These are phyloP conservation scores for Suillus clintonianus DNA, from an alignment of 768 basidiomycete species.

Conservation along the genomic window DNA sequence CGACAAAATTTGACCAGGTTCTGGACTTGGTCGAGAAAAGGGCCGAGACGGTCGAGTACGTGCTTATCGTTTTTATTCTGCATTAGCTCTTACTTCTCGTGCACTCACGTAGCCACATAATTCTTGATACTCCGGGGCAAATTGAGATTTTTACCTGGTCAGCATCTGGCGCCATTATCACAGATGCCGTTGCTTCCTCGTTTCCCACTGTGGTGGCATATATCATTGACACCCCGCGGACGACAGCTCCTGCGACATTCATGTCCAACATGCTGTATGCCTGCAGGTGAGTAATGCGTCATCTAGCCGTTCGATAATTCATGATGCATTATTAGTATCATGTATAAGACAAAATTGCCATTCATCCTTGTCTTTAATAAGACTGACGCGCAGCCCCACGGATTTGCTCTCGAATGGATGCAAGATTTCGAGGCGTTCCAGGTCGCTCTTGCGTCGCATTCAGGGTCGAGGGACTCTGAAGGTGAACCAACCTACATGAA, in stretches of 20 bases:
- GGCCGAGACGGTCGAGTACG: slow-evolving; percentile 85
- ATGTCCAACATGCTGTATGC: slow-evolving; percentile 99
- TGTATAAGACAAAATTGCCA: slow-evolving; percentile 97
- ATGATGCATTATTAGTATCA: slow-evolving; percentile 56
- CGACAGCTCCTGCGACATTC: slow-evolving; percentile 93
- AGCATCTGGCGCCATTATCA: slow-evolving; percentile 97
- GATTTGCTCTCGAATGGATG: slow-evolving; percentile 98
- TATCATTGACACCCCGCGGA: slow-evolving; percentile 95
- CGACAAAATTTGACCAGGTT: slow-evolving; percentile 99
- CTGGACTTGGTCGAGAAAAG: slow-evolving; percentile 89
- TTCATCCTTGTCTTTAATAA: slow-evolving; percentile 99
- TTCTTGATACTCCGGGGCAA: slow-evolving; percentile 97
- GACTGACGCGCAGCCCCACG: slow-evolving; percentile 87
- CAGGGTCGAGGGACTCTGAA: slow-evolving; percentile 68
- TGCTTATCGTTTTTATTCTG: slow-evolving; percentile 9
- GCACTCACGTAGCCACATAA: slow-evolving; percentile 69
- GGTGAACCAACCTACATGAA: slow-evolving; percentile 98
- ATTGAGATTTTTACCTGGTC: slow-evolving; percentile 99
- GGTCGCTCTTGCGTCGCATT: slow-evolving; percentile 73
- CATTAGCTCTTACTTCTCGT: not conserved
- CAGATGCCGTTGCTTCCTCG: slow-evolving; percentile 91
- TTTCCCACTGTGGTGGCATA: slow-evolving; percentile 96
- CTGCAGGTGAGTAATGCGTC: slow-evolving; percentile 68
- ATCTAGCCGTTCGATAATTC: slow-evolving; percentile 3
- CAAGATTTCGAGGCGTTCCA: slow-evolving; percentile 96